Conservation (phyloP, 169 alveolate species). For the Plasmodium ovale region DNA sequence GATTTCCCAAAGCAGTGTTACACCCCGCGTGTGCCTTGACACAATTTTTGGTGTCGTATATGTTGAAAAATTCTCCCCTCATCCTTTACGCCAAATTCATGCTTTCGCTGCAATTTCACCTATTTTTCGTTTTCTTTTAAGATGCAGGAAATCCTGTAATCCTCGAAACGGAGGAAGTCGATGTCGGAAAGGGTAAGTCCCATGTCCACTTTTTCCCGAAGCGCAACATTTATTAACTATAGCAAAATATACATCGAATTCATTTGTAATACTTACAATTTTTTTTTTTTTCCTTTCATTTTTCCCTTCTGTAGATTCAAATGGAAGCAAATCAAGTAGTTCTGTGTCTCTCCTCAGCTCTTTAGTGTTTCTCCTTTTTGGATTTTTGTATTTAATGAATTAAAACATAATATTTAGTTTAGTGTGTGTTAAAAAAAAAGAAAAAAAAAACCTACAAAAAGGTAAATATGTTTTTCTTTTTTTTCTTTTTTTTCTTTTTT, state of each 20-base stretch:
- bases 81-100: no score
- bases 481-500: background rate
- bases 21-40: no score
- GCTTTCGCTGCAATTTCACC: no score
- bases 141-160: slow-evolving; percentile 8
- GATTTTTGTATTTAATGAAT: slow-evolving; percentile 10
- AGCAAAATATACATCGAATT: no score
- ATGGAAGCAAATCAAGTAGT: slow-evolving; percentile 41
- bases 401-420: slow-evolving; percentile 5
- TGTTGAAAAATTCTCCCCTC: no score
- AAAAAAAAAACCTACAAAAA: no score
- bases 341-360: slow-evolving; percentile 35
- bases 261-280: background rate
- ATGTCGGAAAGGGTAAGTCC: slow-evolving; percentile 22
- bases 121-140: slow-evolving; percentile 9
- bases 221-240: no score
- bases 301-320: slow-evolving; percentile 25
- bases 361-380: background rate
- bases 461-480: background rate
- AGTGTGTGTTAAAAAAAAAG: background rate
- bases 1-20: no score
- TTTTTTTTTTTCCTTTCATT: slow-evolving; percentile 15
- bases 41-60: no score
- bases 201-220: no score
- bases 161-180: slow-evolving; percentile 34